Evolutionary conservation across 257 asterid species (phyloP).

Genomic region (Solanum clarkiae): DNA sequence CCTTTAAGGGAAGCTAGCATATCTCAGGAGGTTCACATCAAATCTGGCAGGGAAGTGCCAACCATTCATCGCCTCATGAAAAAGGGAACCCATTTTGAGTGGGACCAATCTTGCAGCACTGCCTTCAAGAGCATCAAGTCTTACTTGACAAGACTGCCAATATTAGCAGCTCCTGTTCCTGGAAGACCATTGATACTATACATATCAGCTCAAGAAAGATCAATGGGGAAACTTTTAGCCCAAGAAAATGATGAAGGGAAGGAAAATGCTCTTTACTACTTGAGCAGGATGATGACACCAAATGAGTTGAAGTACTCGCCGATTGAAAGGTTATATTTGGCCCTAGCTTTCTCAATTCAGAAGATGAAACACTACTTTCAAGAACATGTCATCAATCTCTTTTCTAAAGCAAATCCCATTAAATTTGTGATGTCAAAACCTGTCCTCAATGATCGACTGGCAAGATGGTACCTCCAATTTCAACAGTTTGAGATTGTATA

Average conservation of each 20-base stretch:
- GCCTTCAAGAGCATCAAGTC: not conserved
- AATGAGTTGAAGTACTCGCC: not conserved
- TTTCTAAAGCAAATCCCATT: not conserved
- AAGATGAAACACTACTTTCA: not conserved
- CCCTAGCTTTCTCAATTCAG: not conserved
- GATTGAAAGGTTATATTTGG: not conserved
- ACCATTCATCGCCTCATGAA: not conserved
- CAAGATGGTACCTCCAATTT: not conserved
- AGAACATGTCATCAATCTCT: not conserved
- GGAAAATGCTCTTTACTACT: not conserved
- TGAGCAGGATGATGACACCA: not conserved
- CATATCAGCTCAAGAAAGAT: not conserved
- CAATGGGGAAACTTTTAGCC: not conserved
- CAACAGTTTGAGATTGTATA: not conserved
- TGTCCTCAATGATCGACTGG: not conserved
- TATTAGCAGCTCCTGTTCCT: not conserved
- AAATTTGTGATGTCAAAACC: not conserved
- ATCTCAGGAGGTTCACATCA: not conserved
- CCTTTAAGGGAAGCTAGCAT: not conserved
- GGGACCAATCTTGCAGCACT: not conserved
- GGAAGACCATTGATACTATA: not conserved
- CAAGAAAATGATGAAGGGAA: not conserved
- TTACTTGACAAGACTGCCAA: not conserved
- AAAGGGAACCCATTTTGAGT: not conserved
- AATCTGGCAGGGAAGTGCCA: not conserved